phyloP scores from a whole-genome alignment of 352 stramenopile species.

The Chrysophaeum taylorii region DNA sequence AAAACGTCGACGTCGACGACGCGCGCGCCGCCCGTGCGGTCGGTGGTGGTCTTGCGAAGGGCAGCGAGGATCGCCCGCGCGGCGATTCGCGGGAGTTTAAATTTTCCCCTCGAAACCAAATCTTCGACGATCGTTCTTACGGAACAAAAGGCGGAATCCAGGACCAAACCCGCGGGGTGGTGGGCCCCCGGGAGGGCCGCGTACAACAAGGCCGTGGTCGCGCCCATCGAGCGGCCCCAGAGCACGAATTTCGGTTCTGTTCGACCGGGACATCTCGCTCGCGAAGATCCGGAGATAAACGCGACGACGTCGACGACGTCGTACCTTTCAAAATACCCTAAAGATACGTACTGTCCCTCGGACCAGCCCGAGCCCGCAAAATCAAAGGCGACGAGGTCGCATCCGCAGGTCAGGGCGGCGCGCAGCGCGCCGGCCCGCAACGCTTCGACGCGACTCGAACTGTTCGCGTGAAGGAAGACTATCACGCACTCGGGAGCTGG shows the following conservation, averaged over 20 bases:
- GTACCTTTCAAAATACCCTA: background rate
- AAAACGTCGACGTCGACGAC: background rate
- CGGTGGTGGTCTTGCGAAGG: background rate
- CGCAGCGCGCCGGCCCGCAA: background rate
- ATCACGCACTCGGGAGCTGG: background rate
- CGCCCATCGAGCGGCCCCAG: conserved; percentile 10
- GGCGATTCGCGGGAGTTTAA: background rate
- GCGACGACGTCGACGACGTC: background rate
- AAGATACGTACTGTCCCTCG: background rate
- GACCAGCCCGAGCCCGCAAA: background rate
- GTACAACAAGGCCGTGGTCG: background rate
- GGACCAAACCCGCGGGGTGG: background rate
- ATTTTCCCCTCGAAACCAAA: background rate
- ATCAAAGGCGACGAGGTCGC: conserved; percentile 2
- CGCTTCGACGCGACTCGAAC: background rate
- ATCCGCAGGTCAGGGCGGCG: background rate
- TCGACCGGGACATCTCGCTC: background rate
- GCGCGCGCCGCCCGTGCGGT: background rate
- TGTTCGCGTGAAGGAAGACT: conserved; percentile 2
- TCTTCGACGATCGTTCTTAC: background rate
- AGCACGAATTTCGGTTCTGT: background rate
- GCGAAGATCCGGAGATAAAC: background rate
- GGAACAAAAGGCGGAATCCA: background rate
- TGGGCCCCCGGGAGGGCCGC: too few relatives aligned
- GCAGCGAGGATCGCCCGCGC: background rate